Evolutionary conservation across 2,329 filamentous ascomycete genomes (phyloP).

Genomic region (Penicillium frequentans): DNA sequence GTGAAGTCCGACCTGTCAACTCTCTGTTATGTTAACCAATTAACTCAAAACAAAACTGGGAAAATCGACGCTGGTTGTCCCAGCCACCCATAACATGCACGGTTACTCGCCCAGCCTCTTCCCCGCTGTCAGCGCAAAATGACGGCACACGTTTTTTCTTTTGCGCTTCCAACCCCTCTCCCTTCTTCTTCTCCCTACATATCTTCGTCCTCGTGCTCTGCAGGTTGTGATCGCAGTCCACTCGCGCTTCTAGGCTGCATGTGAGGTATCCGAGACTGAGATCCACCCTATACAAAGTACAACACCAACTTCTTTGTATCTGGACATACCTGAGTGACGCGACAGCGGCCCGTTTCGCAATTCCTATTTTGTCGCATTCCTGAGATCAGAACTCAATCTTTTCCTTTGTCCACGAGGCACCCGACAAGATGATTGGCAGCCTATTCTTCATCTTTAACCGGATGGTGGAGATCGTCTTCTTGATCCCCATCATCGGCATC

Average conservation of each 20-base stretch:
- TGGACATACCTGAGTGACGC: background rate
- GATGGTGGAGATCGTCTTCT: constrained; percentile 60
- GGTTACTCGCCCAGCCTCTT: constrained; percentile 36
- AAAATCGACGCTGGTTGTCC: constrained; percentile 16
- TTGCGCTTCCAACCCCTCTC: constrained; percentile 2
- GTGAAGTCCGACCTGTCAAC: background rate
- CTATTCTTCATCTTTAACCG: constrained; percentile 64
- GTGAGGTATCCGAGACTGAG: constrained; percentile 7
- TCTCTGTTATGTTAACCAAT: background rate
- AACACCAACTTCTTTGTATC: background rate
- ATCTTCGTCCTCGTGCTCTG: constrained; percentile 7
- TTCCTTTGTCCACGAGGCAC: background rate
- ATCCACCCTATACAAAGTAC: background rate
- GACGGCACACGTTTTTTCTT: constrained; percentile 12
- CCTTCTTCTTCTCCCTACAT: constrained; percentile 11
- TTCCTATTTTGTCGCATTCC: constrained; percentile 17
- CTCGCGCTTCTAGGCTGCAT: constrained; percentile 13
- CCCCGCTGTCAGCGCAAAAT: constrained; percentile 15
- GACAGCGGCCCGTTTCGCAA: background rate
- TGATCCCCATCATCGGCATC: constrained; percentile 65
- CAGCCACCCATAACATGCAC: constrained; percentile 29
- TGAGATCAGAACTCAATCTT: constrained; percentile 12
- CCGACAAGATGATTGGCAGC: constrained; percentile 50
- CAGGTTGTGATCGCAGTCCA: constrained; percentile 14
- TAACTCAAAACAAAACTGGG: background rate